A percentile compares a stretch with the other conserved stretches of the same genome.
These are phyloP conservation scores for Cordyceps farinosa DNA, from an alignment of 2,329 filamentous ascomycete genomes.

Conservation along the genomic window DNA sequence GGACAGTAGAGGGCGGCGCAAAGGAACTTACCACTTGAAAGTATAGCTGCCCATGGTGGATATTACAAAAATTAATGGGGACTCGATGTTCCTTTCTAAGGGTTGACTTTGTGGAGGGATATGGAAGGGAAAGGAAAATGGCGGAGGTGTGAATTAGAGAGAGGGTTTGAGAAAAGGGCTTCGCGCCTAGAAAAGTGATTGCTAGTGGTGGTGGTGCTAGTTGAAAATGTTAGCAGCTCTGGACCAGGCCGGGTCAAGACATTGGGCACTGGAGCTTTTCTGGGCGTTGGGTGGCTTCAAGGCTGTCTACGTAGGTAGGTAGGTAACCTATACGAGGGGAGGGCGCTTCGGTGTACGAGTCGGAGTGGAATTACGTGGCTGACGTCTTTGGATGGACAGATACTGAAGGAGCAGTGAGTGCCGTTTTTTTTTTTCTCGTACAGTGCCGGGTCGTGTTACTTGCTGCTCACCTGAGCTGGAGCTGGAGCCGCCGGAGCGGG, in stretches of 20 bases:
- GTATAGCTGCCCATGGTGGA: conserved; percentile 62
- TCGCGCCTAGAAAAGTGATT: background rate
- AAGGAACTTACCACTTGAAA: conserved; percentile 62
- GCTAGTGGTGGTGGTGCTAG: background rate
- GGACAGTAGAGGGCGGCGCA: background rate
- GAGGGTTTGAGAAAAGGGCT: conserved; percentile 18
- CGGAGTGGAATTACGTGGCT: conserved; percentile 17
- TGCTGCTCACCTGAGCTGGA: background rate
- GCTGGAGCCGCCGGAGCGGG: background rate
- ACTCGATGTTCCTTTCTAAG: conserved; percentile 11
- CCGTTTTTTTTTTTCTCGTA: background rate
- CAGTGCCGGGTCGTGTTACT: background rate
- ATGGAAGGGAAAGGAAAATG: conserved; percentile 15
- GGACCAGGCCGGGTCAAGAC: background rate
- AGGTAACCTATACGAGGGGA: background rate
- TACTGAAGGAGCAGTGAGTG: background rate
- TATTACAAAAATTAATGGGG: conserved; percentile 23
- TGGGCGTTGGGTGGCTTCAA: no score
- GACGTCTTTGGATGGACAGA: conserved; percentile 4
- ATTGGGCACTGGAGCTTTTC: background rate
- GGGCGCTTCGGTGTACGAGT: conserved; percentile 4
- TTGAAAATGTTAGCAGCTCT: background rate
- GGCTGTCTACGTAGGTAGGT: background rate
- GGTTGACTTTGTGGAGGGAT: conserved; percentile 12
- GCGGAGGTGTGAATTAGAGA: background rate